These are phyloP conservation scores for Lentinus brumalis DNA, from an alignment of 768 basidiomycete genomes.

Conservation along the genomic window DNA sequence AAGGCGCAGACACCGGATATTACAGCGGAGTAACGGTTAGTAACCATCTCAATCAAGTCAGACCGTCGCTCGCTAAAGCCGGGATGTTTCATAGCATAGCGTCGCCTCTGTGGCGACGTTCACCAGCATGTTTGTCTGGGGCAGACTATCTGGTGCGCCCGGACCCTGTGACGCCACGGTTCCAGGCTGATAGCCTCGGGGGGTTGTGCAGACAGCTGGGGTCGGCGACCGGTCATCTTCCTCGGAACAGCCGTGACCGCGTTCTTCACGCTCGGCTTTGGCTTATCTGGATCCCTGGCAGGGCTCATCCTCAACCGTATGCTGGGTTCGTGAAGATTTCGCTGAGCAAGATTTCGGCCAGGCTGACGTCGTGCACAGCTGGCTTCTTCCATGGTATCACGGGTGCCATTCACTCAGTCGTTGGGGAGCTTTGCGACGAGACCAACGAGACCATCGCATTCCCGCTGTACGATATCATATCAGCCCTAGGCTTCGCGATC, in stretches of 20 bases:
- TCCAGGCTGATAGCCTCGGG: no score
- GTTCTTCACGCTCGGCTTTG: conserved; percentile 53
- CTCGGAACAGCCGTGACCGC: conserved; percentile 51
- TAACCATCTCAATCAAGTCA: no score
- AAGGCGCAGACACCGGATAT: conserved; percentile 61
- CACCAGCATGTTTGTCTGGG: conserved; percentile 60
- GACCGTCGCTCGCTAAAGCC: no score
- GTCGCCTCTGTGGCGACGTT: conserved; percentile 59
- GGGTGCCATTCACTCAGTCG: conserved; percentile 44
- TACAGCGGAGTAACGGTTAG: conserved; percentile 68
- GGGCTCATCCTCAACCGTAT: conserved; percentile 50
- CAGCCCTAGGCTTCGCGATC: conserved; percentile 58
- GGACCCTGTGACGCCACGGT: no score
- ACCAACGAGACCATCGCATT: conserved; percentile 62
- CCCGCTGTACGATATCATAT: conserved; percentile 59
- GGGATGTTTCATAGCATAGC: no score
- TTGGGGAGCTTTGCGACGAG: conserved; percentile 53
- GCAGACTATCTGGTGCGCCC: conserved; percentile 45
- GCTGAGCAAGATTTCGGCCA: neutral
- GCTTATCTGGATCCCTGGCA: conserved; percentile 54
- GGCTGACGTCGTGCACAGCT: conserved; percentile 11
- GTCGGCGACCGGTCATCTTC: conserved; percentile 64
- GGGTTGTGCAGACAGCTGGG: conserved; percentile 49
- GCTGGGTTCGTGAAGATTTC: conserved; percentile 38
- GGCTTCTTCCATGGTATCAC: conserved; percentile 29